These are phyloP conservation scores for Malus fusca DNA, from an alignment of 306 rosid species.

Conservation along the genomic window DNA sequence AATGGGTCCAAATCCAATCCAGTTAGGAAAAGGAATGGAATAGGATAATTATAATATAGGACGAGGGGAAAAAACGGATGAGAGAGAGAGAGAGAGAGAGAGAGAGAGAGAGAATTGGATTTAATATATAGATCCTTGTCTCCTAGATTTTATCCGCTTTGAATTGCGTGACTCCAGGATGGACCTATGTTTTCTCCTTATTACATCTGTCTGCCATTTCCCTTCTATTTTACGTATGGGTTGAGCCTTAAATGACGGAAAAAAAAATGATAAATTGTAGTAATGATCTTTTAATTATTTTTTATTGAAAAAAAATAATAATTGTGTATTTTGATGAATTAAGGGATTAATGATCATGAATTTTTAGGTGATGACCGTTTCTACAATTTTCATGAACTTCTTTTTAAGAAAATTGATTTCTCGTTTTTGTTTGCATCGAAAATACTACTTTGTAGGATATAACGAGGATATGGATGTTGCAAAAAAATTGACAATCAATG, in stretches of 20 bases:
- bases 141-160: slow-evolving; percentile 11
- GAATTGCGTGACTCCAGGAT: not conserved
- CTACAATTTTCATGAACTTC: too few species aligned
- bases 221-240: accelerated
- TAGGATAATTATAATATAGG: not conserved
- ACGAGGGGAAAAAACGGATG: not conserved
- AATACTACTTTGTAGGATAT: too few species aligned
- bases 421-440: too few species aligned
- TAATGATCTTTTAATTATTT: too few species aligned
- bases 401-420: too few species aligned
- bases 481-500: too few species aligned
- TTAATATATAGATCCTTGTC: not conserved
- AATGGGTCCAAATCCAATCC: not conserved
- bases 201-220: slow-evolving; percentile 9
- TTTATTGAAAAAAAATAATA: too few species aligned
- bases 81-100: not conserved
- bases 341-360: too few species aligned
- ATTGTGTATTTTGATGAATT: accelerated
- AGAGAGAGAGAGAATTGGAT: not conserved
- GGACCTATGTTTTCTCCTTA: not conserved
- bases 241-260: accelerated
- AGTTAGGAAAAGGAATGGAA: not conserved
- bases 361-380: too few species aligned
- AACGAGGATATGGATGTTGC: too few species aligned
- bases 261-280: too few species aligned